Evolutionary conservation across 768 basidiomycete genomes (phyloP).

Genomic region (Macrolepiota dolichaula): DNA sequence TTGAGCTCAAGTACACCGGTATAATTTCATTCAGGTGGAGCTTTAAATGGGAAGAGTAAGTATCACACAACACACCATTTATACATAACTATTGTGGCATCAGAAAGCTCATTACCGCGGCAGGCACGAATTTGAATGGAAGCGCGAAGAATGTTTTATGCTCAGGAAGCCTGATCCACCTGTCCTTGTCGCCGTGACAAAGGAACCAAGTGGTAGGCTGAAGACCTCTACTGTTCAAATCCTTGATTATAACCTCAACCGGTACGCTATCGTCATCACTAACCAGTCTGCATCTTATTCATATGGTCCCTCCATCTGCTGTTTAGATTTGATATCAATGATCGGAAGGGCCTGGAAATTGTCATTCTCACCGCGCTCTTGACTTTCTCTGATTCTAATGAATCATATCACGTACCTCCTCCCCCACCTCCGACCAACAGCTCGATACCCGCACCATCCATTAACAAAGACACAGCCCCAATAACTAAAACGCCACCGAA

Average conservation of each 20-base stretch:
- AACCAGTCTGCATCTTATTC: no score
- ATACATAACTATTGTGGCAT: background rate
- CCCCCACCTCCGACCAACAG: conserved; percentile 16
- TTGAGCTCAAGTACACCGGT: conserved; percentile 74
- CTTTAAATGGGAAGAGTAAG: conserved; percentile 84
- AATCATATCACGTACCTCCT: conserved; percentile 43
- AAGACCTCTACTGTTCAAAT: conserved; percentile 70
- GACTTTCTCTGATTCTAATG: conserved; percentile 73
- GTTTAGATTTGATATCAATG: conserved; percentile 75
- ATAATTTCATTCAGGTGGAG: conserved; percentile 72
- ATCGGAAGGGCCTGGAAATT: conserved; percentile 84
- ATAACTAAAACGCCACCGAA: conserved; percentile 32
- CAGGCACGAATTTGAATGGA: conserved; percentile 87
- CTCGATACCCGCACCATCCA: conserved; percentile 7
- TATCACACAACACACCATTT: background rate
- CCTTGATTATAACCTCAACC: conserved; percentile 80
- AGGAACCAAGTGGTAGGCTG: conserved; percentile 64
- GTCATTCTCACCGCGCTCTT: conserved; percentile 72
- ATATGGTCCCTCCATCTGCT: background rate
- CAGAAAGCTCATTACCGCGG: conserved; percentile 2
- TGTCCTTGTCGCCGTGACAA: conserved; percentile 79
- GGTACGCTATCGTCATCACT: conserved; percentile 36
- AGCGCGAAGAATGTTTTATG: conserved; percentile 78
- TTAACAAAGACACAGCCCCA: conserved; percentile 12
- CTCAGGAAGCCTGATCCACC: conserved; percentile 85